Conservation (phyloP, 2,329 filamentous ascomycete genomes). For the Huntiella decipiens region DNA sequence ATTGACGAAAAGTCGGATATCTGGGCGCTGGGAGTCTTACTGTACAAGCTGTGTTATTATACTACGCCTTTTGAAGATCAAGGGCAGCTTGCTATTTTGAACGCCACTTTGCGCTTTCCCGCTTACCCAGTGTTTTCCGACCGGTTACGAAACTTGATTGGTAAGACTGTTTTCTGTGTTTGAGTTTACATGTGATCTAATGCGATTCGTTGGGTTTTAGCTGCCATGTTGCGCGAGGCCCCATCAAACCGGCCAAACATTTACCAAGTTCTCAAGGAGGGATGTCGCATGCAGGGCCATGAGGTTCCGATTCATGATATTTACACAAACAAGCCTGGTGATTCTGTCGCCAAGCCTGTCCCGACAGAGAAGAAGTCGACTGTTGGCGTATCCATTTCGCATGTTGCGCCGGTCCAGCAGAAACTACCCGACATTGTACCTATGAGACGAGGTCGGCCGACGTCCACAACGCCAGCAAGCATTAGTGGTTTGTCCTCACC, state of each 20-base stretch:
- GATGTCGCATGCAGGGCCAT: conserved; percentile 73
- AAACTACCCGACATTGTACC: conserved; percentile 75
- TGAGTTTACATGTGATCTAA: too few relatives aligned
- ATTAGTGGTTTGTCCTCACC: conserved; percentile 6
- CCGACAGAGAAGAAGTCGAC: conserved; percentile 32
- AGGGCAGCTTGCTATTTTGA: conserved; percentile 90
- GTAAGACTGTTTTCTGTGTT: conserved; percentile 24
- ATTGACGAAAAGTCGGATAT: conserved; percentile 99
- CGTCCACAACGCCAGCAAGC: conserved; percentile 16
- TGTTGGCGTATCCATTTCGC: conserved; percentile 65
- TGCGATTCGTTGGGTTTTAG: conserved; percentile 24
- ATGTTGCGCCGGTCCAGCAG: conserved; percentile 50
- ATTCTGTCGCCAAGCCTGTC: conserved; percentile 34
- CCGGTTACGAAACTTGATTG: conserved; percentile 72
- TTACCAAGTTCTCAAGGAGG: conserved; percentile 76
- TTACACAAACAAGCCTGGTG: conserved; percentile 42
- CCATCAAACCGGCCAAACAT: conserved; percentile 70
- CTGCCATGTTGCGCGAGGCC: conserved; percentile 76
- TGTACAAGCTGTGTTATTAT: conserved; percentile 98
- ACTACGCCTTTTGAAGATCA: conserved; percentile 97
- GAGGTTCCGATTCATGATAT: conserved; percentile 80
- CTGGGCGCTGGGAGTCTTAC: conserved; percentile 82
- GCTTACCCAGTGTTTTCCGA: conserved; percentile 79
- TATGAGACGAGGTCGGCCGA: conserved; percentile 68
- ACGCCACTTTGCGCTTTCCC: conserved; percentile 85